Evolutionary conservation across 768 basidiomycete genomes (phyloP), one percentile per base, ranked within the genome.

Genomic region (Rhizopogon vulgaris): DNA sequence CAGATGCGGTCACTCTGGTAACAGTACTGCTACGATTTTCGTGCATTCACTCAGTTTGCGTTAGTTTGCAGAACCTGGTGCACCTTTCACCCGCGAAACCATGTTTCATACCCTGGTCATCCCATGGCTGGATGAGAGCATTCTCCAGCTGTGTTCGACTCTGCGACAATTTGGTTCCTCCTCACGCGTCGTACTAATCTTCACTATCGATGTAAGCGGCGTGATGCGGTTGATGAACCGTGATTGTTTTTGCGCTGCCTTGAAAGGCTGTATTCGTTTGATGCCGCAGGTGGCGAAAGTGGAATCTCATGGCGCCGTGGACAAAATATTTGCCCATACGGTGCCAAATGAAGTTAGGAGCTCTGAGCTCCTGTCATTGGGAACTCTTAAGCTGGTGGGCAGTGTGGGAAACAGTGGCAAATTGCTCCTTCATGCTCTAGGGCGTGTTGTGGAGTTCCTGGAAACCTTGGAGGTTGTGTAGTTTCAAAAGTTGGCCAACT

Each of bases 61-160:
- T 30, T 43, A 17, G 42, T 43, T 17, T 43, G 17, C 7, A 27
- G 12, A 30, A 30, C 42, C 28, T 43, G 17, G 42, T 7, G 15
- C 2, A 30, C 17, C 30, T n/a, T 42, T 43, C 8, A 30, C 42
- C 28, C 42, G 42, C 17, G 32, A 42, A 9, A 60, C 60, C 32
- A 49, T 45, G 24, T 63, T 66, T 38, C 67, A 65, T 38, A 58
- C 63, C 9, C 55, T 69, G 6, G 53, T 69, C 18, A 47, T 69
- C 22, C 68, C 68, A 51, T 60, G 68, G 3, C 55, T 38, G 15
- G 14, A 55, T 47, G 54, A 63, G 27, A 69, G 42, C 30, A 45
- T 30, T 45, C 28, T 45, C 43, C 28, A 18, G 28, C 17, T 30
- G 17, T 45, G 28, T 45, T 30, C 43, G 8, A 17, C 30, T 18